Evolutionary conservation across 805 yeast genomes (phyloP).

Genomic region (Scheffersomyces amazonensis): DNA sequence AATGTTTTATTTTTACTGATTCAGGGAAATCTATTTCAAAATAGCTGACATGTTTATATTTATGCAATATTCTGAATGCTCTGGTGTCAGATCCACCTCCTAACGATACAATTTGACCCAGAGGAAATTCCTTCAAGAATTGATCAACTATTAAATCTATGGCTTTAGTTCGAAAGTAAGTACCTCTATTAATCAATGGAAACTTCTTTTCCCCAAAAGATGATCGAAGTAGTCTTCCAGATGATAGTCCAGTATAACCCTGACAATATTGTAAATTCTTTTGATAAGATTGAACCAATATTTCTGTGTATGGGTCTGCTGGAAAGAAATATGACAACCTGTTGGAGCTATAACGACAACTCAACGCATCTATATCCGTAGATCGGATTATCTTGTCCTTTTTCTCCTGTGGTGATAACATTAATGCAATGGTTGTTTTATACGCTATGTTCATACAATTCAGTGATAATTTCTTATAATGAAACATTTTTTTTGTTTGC

Average conservation of each 20-base stretch:
- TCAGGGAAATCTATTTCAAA: constrained; percentile 66
- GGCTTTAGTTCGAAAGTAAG: constrained; percentile 56
- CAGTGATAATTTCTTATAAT: too few species aligned
- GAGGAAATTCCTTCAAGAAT: constrained; percentile 31
- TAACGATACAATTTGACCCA: constrained; percentile 59
- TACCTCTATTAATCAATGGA: constrained; percentile 71
- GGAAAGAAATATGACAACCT: constrained; percentile 44
- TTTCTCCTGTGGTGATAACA: constrained; percentile 33
- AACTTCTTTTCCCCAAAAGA: constrained; percentile 44
- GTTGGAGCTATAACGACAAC: constrained; percentile 58
- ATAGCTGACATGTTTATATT: constrained; percentile 33
- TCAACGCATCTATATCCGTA: constrained; percentile 71
- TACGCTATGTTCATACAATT: too few species aligned
- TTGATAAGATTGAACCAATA: constrained; percentile 33
- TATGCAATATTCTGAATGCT: constrained; percentile 47
- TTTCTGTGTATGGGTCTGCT: constrained; percentile 32
- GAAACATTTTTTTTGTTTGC: neutral
- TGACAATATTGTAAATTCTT: constrained; percentile 35
- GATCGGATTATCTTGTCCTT: constrained; percentile 46
- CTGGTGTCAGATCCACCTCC: constrained; percentile 84
- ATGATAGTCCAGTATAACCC: constrained; percentile 37
- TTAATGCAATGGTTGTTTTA: too few species aligned
- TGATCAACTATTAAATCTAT: constrained; percentile 46
- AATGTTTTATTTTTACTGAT: constrained; percentile 49
- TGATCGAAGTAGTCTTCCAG: constrained; percentile 37